A percentile compares a stretch with the other conserved stretches of the same genome.
phyloP scores from a whole-genome alignment of 768 basidiomycete genomes.

The Auricularia auricula-judae region DNA sequence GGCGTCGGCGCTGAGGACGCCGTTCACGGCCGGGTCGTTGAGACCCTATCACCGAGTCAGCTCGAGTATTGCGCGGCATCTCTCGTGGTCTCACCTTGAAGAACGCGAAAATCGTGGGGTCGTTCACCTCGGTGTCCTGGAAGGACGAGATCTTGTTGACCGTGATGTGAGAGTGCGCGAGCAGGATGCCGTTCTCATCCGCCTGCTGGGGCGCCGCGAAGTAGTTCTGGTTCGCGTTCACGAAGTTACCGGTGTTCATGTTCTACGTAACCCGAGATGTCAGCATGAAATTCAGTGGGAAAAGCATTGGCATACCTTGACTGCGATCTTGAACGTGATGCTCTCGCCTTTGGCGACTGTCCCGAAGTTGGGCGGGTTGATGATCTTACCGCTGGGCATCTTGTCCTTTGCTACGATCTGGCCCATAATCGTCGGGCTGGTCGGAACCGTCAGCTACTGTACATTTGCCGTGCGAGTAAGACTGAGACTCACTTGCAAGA shows the following conservation, averaged over 20 bases:
- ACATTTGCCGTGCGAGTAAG: constrained; percentile 4
- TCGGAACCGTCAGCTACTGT: not conserved
- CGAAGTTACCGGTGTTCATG: constrained; percentile 44
- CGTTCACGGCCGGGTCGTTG: constrained; percentile 17
- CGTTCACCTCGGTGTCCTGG: constrained; percentile 34
- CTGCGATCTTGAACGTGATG: constrained; percentile 16
- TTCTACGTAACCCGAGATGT: constrained; percentile 10
- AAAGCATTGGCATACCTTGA: constrained; percentile 7
- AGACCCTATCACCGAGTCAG: not conserved
- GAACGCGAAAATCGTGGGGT: constrained; percentile 44
- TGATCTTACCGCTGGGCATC: constrained; percentile 3
- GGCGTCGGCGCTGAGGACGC: constrained; percentile 40
- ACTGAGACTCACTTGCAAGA: not conserved
- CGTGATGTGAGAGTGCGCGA: constrained; percentile 50
- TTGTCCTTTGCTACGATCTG: constrained; percentile 1
- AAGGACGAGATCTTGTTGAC: constrained; percentile 34
- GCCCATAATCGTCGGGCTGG: constrained; percentile 1
- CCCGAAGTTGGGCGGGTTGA: constrained; percentile 2
- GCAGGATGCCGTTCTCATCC: constrained; percentile 38
- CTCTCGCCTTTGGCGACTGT: not conserved
- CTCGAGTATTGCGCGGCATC: not conserved
- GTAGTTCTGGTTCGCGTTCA: constrained; percentile 41
- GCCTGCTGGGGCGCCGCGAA: constrained; percentile 48
- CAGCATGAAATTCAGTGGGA: constrained; percentile 9
- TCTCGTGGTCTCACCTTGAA: constrained; percentile 23